Evolutionary conservation across 2,329 filamentous ascomycete genomes (phyloP).

Genomic region (Ceratocystis cubensis): DNA sequence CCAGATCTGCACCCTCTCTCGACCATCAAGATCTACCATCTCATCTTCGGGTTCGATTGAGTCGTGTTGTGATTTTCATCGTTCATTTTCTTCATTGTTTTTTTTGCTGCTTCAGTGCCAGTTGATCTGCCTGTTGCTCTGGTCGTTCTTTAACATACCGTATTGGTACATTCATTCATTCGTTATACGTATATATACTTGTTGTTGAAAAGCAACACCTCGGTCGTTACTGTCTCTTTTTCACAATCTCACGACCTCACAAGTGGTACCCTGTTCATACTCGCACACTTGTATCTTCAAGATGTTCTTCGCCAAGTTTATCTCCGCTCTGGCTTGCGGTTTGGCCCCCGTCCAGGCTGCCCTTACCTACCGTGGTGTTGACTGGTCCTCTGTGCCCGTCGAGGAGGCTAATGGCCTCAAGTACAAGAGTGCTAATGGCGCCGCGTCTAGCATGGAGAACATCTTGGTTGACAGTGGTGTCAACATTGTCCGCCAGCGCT

Average conservation of each 20-base stretch:
- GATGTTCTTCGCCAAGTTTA: constrained; percentile 15
- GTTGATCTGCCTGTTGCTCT: constrained; percentile 4
- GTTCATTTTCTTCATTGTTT: background rate
- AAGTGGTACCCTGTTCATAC: background rate
- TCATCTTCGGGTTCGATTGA: background rate
- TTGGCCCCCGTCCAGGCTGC: constrained; percentile 28
- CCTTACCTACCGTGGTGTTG: constrained; percentile 52
- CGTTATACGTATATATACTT: background rate
- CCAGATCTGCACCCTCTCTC: background rate
- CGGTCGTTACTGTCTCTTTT: constrained; percentile 6
- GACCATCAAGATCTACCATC: background rate
- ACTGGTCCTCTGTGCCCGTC: constrained; percentile 56
- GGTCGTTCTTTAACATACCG: constrained; percentile 4
- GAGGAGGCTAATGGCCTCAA: constrained; percentile 48
- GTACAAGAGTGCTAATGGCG: constrained; percentile 47
- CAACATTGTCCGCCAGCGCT: constrained; percentile 56
- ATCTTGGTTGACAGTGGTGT: constrained; percentile 51
- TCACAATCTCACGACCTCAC: background rate
- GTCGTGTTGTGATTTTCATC: constrained; percentile 2
- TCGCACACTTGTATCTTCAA: background rate
- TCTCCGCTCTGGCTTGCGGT: constrained; percentile 10
- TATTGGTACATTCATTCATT: constrained; percentile 2
- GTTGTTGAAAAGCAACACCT: background rate
- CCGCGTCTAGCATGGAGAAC: constrained; percentile 43
- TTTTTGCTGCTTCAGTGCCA: background rate